phyloP scores from a whole-genome alignment of 805 yeast genomes.

The Pichia heedii region DNA sequence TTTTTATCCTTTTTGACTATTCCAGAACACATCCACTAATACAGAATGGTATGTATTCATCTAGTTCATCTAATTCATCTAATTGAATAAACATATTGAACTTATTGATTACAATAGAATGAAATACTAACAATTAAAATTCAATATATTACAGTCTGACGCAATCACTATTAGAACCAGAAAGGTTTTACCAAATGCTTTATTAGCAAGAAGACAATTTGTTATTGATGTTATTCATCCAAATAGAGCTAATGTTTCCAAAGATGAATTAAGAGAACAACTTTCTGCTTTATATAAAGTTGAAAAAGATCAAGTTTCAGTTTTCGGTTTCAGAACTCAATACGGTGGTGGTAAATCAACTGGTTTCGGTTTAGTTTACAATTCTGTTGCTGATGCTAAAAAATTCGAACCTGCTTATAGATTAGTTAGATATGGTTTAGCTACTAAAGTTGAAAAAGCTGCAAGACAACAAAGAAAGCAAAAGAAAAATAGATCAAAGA shows the following conservation, averaged over 20 bases:
- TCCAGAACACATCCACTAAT: slow-evolving; percentile 7
- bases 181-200: slow-evolving; percentile 98
- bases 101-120: not conserved
- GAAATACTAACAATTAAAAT: not conserved
- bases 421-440: slow-evolving; percentile 97
- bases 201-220: slow-evolving; percentile 98
- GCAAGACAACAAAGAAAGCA: slow-evolving; percentile 99
- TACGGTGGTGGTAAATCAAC: slow-evolving; percentile 99
- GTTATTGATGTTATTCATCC: slow-evolving; percentile 99
- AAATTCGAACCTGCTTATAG: slow-evolving; percentile 99
- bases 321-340: slow-evolving; percentile 98
- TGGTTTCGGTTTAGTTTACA: slow-evolving; percentile 98
- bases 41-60: slow-evolving; percentile 7
- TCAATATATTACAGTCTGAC: slow-evolving; percentile 62
- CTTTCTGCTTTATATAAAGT: slow-evolving; percentile 56
- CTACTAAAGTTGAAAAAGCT: slow-evolving; percentile 90
- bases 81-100: too few species aligned
- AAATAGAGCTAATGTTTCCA: slow-evolving; percentile 97
- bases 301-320: slow-evolving; percentile 70
- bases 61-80: too few species aligned
- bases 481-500: slow-evolving; percentile 99
- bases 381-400: slow-evolving; percentile 95
- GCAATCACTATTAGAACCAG: slow-evolving; percentile 99
- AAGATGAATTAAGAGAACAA: slow-evolving; percentile 91
- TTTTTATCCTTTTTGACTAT: not conserved